Evolutionary conservation across 2,329 filamentous ascomycete species (phyloP), one percentile per base, ranked within the genome.

Genomic region (Aureobasidium namibiae): DNA sequence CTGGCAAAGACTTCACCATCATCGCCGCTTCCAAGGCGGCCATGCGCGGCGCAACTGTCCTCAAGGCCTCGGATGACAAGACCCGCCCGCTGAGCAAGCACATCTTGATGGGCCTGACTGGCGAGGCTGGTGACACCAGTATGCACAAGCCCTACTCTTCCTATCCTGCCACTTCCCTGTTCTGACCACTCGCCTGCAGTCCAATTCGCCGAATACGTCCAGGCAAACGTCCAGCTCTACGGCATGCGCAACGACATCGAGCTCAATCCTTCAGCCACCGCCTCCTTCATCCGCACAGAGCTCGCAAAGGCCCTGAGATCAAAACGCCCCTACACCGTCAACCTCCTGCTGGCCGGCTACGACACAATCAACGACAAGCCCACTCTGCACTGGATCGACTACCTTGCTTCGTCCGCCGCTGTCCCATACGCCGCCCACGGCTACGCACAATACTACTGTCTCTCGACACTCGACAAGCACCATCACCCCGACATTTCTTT

Each of bases 361-460:
- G 92, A 99, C 75, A 86, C 89, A 65, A 94, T 95, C 76, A 91
- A 89, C 66, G 83, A 90, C 76, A 89, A 94, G 81, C 92, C 94
- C 29, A 88, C 87, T 69, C 78, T 99, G 66, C 96, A 95, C 82
- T 99, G 94, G 94, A 82, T 96, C 68, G 92, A 99, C 74, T 97
- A 97, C 77, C 84, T 99, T 70, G 94, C 92, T 65, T 87, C 92
- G 63, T 78, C 92, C 71, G 92, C 91, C 4, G 83, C 89, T 33
- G 80, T 99, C 49, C 94, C 94, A 59, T 99, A 99, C 72, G 95
- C 94, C 50, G 94, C 94, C 62, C 95, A 99, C 69, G 94, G 94
- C 67, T 99, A 99, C 76, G 94, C 94, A 67, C 94, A 99, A 88
- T 97, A 97, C 82, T 99, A 99, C 82, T 99, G 94, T 75, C 82